phyloP scores from a whole-genome alignment of 768 basidiomycete genomes.

The Auricularia sp. region DNA sequence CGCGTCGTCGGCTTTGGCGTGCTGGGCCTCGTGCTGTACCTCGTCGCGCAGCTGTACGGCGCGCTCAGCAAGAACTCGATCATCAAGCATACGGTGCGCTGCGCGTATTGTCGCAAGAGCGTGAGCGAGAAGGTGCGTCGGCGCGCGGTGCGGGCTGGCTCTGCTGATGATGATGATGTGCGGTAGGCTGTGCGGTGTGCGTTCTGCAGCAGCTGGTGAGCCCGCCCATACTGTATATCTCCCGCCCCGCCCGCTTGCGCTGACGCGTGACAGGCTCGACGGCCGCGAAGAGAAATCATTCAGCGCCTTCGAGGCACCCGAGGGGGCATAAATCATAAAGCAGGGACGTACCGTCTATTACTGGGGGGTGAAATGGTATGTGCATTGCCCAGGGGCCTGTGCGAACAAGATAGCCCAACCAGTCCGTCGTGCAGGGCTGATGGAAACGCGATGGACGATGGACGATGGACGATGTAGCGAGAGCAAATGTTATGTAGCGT shows the following conservation, averaged over 20 bases:
- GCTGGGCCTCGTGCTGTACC: conserved; percentile 30
- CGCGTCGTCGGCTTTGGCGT: conserved; percentile 30
- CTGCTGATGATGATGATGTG: background rate
- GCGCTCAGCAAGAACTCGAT: conserved; percentile 30
- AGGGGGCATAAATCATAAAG: too few relatives aligned
- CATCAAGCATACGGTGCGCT: conserved; percentile 31
- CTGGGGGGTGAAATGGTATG: too few relatives aligned
- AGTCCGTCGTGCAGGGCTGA: too few relatives aligned
- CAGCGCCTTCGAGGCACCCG: background rate
- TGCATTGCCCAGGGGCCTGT: too few relatives aligned
- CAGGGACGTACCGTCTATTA: too few relatives aligned
- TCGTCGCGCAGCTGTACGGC: conserved; percentile 28
- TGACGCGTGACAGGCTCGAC: conserved; percentile 15
- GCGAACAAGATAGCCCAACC: too few relatives aligned
- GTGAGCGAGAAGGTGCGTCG: conserved; percentile 30
- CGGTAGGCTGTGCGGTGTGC: conserved; percentile 28
- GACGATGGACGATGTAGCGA: too few relatives aligned
- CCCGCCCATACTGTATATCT: too few relatives aligned
- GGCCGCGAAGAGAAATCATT: conserved; percentile 27
- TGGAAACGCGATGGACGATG: too few relatives aligned
- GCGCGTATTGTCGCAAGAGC: conserved; percentile 35
- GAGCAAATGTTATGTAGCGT: too few relatives aligned
- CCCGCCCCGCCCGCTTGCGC: too few relatives aligned
- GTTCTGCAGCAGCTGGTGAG: conserved; percentile 32
- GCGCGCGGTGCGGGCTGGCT: background rate